phyloP scores from a whole-genome alignment of 495 filamentous ascomycete genomes.

The Hypoxylon trugodes region DNA sequence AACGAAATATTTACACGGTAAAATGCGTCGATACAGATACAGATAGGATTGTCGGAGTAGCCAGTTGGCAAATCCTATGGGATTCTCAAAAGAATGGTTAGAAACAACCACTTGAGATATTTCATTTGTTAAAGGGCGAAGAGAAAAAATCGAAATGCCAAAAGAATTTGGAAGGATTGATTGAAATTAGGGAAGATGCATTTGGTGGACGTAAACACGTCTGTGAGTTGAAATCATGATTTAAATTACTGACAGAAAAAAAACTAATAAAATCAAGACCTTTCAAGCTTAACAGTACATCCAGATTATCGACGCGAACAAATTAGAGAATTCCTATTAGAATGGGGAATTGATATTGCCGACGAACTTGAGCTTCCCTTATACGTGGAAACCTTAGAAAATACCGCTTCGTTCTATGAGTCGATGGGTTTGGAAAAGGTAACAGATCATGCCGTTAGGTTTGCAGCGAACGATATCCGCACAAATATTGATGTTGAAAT shows the following conservation, averaged over 20 bases:
- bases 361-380: constrained; percentile 49
- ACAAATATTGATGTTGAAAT: constrained; percentile 10
- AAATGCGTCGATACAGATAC: constrained; percentile 47
- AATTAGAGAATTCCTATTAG: constrained; percentile 45
- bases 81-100: constrained; percentile 9
- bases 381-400: constrained; percentile 52
- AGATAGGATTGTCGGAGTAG: constrained; percentile 45
- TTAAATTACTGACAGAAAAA: constrained; percentile 18
- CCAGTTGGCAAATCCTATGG: constrained; percentile 39
- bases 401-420: constrained; percentile 48
- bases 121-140: constrained; percentile 38
- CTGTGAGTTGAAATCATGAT: constrained; percentile 25
- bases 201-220: constrained; percentile 33
- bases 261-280: constrained; percentile 28
- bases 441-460: constrained; percentile 10
- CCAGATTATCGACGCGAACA: constrained; percentile 48
- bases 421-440: constrained; percentile 28
- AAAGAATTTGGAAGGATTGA: constrained; percentile 32
- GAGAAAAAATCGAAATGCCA: constrained; percentile 39
- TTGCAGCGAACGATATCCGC: constrained; percentile 14
- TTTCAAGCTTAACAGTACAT: constrained; percentile 42
- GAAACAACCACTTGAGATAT: constrained; percentile 24
- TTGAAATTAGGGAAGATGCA: constrained; percentile 40
- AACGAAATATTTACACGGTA: constrained; percentile 41
- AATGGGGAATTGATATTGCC: constrained; percentile 52